Conservation (phyloP, 2,329 filamentous ascomycete genomes). For the Exserohilum turcica region DNA sequence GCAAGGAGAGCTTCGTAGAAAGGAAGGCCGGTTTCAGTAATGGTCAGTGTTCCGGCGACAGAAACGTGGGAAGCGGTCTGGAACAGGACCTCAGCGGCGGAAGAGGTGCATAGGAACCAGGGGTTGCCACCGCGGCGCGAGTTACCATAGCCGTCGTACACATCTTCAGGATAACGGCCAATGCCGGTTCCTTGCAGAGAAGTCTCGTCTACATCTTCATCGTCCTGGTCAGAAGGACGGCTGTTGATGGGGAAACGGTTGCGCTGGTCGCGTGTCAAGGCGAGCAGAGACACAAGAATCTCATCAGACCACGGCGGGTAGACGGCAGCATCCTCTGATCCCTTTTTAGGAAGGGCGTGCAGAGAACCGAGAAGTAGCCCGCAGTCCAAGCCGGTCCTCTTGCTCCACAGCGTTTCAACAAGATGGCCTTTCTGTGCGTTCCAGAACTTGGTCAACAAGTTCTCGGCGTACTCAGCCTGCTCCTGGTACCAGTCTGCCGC, state of each 20-base stretch:
- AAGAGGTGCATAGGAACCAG: slow-evolving; percentile 52
- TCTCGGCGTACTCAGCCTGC: slow-evolving; percentile 45
- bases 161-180: slow-evolving; percentile 53
- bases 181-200: slow-evolving; percentile 44
- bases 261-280: slow-evolving; percentile 42
- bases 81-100: slow-evolving; percentile 50
- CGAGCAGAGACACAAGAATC: slow-evolving; percentile 45
- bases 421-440: slow-evolving; percentile 45
- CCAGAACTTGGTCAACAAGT: slow-evolving; percentile 46
- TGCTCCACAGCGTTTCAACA: slow-evolving; percentile 43
- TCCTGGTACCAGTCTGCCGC: slow-evolving; percentile 48
- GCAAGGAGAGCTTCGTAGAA: slow-evolving; percentile 48
- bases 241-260: slow-evolving; percentile 49
- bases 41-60: slow-evolving; percentile 34
- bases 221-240: slow-evolving; percentile 18
- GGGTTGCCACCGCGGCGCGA: slow-evolving; percentile 44
- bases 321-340: slow-evolving; percentile 23
- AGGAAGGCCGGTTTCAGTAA: slow-evolving; percentile 37
- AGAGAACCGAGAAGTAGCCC: slow-evolving; percentile 47
- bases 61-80: slow-evolving; percentile 42
- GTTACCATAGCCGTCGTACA: slow-evolving; percentile 47
- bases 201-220: slow-evolving; percentile 11
- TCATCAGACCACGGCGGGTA: slow-evolving; percentile 48
- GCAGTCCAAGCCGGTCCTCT: slow-evolving; percentile 47
- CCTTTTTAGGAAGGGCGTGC: slow-evolving; percentile 36